These are phyloP conservation scores for Botrytis aclada DNA, from an alignment of 2,329 filamentous ascomycete genomes.

Conservation along the genomic window DNA sequence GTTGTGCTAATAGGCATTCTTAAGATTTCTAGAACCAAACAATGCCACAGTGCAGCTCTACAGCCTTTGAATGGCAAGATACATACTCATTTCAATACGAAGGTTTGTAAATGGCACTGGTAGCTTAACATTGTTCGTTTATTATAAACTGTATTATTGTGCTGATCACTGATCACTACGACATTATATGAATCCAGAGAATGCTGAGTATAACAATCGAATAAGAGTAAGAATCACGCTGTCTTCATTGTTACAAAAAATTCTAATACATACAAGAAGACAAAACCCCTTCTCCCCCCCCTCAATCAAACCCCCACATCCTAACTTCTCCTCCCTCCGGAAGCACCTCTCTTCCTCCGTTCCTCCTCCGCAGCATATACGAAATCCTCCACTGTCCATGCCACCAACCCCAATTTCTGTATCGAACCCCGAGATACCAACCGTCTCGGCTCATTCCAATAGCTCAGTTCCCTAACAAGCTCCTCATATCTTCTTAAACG, in stretches of 20 bases:
- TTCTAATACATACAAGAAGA: neutral
- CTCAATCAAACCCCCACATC: neutral
- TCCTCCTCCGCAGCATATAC: too few relatives aligned
- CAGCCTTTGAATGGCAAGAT: too few relatives aligned
- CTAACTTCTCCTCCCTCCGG: accelerated
- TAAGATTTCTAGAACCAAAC: too few relatives aligned
- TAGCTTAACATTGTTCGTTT: too few relatives aligned
- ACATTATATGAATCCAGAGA: neutral
- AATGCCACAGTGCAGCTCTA: too few relatives aligned
- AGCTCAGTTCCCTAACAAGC: neutral
- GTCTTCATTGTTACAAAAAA: neutral
- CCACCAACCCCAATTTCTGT: too few relatives aligned
- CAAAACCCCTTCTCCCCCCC: neutral
- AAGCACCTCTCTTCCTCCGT: neutral
- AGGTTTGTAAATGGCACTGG: too few relatives aligned
- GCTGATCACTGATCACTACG: too few relatives aligned
- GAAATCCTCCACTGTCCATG: neutral
- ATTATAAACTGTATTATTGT: too few relatives aligned
- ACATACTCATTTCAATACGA: too few relatives aligned
- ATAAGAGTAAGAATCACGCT: neutral
- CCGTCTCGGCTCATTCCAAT: neutral
- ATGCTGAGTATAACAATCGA: neutral
- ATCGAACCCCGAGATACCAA: neutral
- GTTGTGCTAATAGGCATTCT: too few relatives aligned
- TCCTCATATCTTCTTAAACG: neutral